A percentile compares a stretch with the other conserved stretches of the same genome.
Evolutionary conservation across 192 early-diverging fungal genomes (phyloP).

Genomic region (Backusella circina): DNA sequence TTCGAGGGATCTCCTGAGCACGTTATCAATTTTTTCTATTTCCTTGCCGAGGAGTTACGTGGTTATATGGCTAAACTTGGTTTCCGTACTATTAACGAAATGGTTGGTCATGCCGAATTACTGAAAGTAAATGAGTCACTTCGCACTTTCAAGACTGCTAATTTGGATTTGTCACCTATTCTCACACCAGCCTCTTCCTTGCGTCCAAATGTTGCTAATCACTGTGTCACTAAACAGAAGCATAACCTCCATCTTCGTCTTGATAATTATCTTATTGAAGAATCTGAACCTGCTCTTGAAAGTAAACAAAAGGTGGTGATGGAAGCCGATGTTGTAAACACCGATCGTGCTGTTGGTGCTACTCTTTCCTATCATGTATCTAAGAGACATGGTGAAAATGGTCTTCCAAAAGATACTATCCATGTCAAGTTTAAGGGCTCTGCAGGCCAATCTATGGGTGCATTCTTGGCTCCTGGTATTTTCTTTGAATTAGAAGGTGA

Average conservation of each 20-base stretch:
- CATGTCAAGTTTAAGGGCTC: slow-evolving; percentile 84
- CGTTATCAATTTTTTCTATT: slow-evolving; percentile 98
- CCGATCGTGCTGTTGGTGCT: slow-evolving; percentile 92
- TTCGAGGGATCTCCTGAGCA: slow-evolving; percentile 94
- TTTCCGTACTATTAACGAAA: slow-evolving; percentile 90
- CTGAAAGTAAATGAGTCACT: slow-evolving; percentile 74
- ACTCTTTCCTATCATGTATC: slow-evolving; percentile 92
- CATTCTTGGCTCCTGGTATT: slow-evolving; percentile 89
- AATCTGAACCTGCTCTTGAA: slow-evolving; percentile 69
- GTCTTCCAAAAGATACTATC: slow-evolving; percentile 86
- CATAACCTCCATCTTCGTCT: slow-evolving; percentile 85
- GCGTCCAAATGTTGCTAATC: slow-evolving; percentile 87
- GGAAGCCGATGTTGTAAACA: slow-evolving; percentile 78
- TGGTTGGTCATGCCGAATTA: slow-evolving; percentile 93
- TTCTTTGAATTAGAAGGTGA: slow-evolving; percentile 94
- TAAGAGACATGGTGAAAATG: slow-evolving; percentile 68
- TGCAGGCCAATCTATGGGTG: slow-evolving; percentile 95
- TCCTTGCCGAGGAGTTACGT: slow-evolving; percentile 93
- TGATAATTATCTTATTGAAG: slow-evolving; percentile 85
- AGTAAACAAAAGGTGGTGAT: slow-evolving; percentile 56
- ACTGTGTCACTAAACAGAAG: slow-evolving; percentile 82
- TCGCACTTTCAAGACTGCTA: slow-evolving; percentile 82
- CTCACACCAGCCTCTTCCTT: slow-evolving; percentile 85
- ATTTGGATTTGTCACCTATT: slow-evolving; percentile 84
- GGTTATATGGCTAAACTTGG: slow-evolving; percentile 94